These are phyloP conservation scores for Alternaria incomplexa DNA, from an alignment of 2,329 filamentous ascomycete genomes.

Conservation along the genomic window DNA sequence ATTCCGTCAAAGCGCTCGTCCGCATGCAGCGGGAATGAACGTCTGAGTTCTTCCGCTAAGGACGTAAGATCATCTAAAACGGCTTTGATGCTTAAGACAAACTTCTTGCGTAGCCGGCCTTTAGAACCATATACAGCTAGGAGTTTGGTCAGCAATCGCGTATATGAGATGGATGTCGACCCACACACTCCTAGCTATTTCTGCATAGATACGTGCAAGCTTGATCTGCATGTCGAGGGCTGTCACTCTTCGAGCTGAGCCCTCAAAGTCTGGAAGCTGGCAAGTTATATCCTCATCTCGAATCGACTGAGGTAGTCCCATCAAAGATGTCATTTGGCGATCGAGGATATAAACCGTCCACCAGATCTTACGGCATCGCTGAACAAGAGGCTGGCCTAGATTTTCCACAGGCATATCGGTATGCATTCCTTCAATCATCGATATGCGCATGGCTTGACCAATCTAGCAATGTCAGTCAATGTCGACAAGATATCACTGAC, in stretches of 20 bases:
- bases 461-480: conserved; percentile 43
- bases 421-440: conserved; percentile 59
- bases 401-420: conserved; percentile 57
- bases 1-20: conserved; percentile 49
- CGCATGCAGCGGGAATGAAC: conserved; percentile 46
- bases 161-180: background rate
- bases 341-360: conserved; percentile 63
- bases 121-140: conserved; percentile 55
- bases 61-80: conserved; percentile 49
- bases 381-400: conserved; percentile 50
- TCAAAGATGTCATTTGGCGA: conserved; percentile 60
- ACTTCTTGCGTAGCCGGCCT: conserved; percentile 53
- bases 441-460: conserved; percentile 60
- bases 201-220: conserved; percentile 53
- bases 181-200: conserved; percentile 53
- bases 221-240: conserved; percentile 56
- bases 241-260: conserved; percentile 47
- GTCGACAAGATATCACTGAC: background rate
- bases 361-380: conserved; percentile 59
- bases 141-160: background rate
- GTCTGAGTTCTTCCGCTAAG: conserved; percentile 50
- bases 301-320: conserved; percentile 59
- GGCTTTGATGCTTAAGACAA: conserved; percentile 47
- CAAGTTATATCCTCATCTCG: conserved; percentile 60
- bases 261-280: conserved; percentile 53